A percentile compares a stretch with the other conserved stretches of the same genome.
phyloP scores from a whole-genome alignment of 208 protist genomes.

The Acanthamoeba lenticulata region DNA sequence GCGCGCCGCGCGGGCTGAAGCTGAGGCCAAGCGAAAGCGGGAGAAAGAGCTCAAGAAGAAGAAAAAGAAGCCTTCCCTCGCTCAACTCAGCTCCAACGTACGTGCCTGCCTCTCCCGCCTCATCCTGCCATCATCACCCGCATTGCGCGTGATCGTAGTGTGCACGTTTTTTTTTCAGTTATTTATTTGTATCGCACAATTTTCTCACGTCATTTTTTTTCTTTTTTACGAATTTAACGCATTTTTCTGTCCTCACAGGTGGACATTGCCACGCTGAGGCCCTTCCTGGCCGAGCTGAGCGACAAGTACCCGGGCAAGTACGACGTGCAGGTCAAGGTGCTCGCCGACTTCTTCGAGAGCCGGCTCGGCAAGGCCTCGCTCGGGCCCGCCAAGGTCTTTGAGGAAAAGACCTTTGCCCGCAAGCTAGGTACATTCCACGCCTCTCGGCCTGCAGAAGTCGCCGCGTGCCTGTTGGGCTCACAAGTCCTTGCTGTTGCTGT shows the following conservation, averaged over 20 bases:
- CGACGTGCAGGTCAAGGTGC: background rate
- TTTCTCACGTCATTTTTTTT: too few species aligned
- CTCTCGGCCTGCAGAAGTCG: background rate
- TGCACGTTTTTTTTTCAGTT: background rate
- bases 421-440: background rate
- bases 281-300: background rate
- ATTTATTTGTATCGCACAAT: background rate
- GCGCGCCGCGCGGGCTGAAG: background rate
- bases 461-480: background rate
- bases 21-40: background rate
- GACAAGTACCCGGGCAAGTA: background rate
- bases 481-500: background rate
- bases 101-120: background rate
- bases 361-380: slow-evolving; percentile 9
- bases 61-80: slow-evolving; percentile 59
- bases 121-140: background rate
- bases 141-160: background rate
- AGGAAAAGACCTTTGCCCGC: slow-evolving; percentile 38
- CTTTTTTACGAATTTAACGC: background rate
- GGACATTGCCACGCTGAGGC: background rate
- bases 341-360: slow-evolving; percentile 52
- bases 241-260: background rate
- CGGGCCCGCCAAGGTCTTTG: background rate
- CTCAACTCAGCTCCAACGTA: background rate
- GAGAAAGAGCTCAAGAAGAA: slow-evolving; percentile 49